A percentile compares a stretch with the other conserved stretches of the same genome.
Evolutionary conservation across 768 basidiomycete genomes (phyloP).

Genomic region (Candolleomyces aberdarensis): DNA sequence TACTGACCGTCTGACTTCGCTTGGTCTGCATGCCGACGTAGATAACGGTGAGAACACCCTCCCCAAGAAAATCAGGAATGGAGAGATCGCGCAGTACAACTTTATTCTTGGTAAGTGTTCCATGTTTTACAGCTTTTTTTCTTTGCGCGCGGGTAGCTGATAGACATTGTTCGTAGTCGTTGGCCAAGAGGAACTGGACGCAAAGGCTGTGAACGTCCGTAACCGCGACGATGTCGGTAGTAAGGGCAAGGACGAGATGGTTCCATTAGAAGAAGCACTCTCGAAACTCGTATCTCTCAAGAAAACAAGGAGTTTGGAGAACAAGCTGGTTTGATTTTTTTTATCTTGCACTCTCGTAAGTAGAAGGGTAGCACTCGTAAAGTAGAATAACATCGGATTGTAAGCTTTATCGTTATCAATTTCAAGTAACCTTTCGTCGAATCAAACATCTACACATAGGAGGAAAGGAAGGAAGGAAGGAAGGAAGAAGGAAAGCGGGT

Average conservation of each 20-base stretch:
- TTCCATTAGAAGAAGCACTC: slow-evolving; percentile 67
- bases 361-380: neutral
- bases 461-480: too few species aligned
- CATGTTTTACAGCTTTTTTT: neutral
- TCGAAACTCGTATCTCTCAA: slow-evolving; percentile 74
- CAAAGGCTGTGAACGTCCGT: slow-evolving; percentile 87
- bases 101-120: slow-evolving; percentile 78
- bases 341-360: neutral
- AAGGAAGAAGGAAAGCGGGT: too few species aligned
- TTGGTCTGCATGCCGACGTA: slow-evolving; percentile 86
- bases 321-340: slow-evolving; percentile 29
- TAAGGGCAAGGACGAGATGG: slow-evolving; percentile 76
- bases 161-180: slow-evolving; percentile 57
- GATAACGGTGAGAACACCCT: slow-evolving; percentile 92
- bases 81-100: slow-evolving; percentile 96
- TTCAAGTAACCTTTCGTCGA: too few species aligned
- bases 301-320: slow-evolving; percentile 38
- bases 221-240: slow-evolving; percentile 92
- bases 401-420: too few species aligned
- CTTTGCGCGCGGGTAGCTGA: neutral
- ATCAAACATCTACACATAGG: too few species aligned
- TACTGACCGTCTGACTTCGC: slow-evolving; percentile 56
- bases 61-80: slow-evolving; percentile 96
- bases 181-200: slow-evolving; percentile 87
- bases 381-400: too few species aligned